Evolutionary conservation across 148 eudicot genomes (phyloP), one percentile per base, ranked within the genome.

Genomic region (Vaccinium macrocarpon): DNA sequence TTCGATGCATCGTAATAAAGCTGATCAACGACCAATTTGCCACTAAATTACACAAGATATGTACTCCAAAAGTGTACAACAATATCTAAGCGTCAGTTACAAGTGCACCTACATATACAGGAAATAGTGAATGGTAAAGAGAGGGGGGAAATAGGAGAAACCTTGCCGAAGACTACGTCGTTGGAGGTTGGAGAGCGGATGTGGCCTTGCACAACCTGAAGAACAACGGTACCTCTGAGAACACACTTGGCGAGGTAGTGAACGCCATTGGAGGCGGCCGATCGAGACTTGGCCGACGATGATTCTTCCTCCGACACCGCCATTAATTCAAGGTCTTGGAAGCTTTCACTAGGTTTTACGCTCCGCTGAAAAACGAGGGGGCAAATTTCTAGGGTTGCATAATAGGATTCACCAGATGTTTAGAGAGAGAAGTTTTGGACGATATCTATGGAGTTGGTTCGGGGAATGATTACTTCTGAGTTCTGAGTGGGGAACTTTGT

Each of bases 161-260:
- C 98, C 95, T 95, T 95, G 87, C 90, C 97, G 86, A 95, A 89
- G 56, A 95, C 92, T 80, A 95, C 87, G 85, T 95, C 97, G 88
- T 91, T 57, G n/a, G 98, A 92, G 51, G 91, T 53, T 55, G 95
- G 89, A 27, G 92, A 91, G 81, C 99, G 99, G 88, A 96, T 85
- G 85, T 89, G 94, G 23, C 95, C 99, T 38, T 86, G 89, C 42
- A 92, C 92, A 21, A 91, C 95, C 51, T 96, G 99, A 76, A 92
- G 97, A 81, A 94, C 91, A 55, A 91, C 98, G 89, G 95, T 92
- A 46, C 98, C 90, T 53, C 92, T 91, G 71, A 96, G 93, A 55
- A 92, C 91, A 49, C 95, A 91, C 84, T 96, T 96, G 56, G 97
- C 97, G 57, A 96, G 91, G 81, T 93, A 96, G 84, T 86, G 89